Conservation (phyloP, 108 stramenopile genomes). For the Cyclotella baltica region DNA sequence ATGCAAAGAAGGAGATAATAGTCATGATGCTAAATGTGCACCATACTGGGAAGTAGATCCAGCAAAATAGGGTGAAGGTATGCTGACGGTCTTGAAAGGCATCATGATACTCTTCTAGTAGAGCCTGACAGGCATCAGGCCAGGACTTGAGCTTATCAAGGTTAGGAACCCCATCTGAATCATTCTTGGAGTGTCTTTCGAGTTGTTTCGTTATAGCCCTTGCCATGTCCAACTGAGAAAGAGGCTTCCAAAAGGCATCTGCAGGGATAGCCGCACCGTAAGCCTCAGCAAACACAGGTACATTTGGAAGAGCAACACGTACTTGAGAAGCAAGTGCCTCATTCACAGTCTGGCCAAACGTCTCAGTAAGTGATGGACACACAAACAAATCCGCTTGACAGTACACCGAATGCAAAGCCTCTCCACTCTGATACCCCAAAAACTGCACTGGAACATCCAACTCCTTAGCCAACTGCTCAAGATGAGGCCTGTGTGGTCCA, state of each 20-base stretch:
- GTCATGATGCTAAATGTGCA: constrained; percentile 37
- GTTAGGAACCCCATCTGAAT: constrained; percentile 42
- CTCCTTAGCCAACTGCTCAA: constrained; percentile 35
- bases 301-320: constrained; percentile 55
- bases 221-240: constrained; percentile 40
- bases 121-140: constrained; percentile 47
- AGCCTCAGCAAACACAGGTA: constrained; percentile 59
- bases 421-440: constrained; percentile 58
- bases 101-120: constrained; percentile 42
- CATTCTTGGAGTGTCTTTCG: constrained; percentile 35
- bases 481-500: constrained; percentile 52
- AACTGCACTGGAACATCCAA: constrained; percentile 55
- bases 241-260: constrained; percentile 63
- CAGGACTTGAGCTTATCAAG: constrained; percentile 50
- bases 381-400: constrained; percentile 59
- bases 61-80: constrained; percentile 42
- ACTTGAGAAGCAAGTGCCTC: constrained; percentile 61
- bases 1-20: constrained; percentile 37
- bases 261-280: constrained; percentile 51
- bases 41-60: constrained; percentile 50
- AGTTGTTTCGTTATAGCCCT: constrained; percentile 44
- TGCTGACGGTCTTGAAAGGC: constrained; percentile 52
- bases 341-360: constrained; percentile 68
- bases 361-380: constrained; percentile 59
- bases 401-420: constrained; percentile 59